Conservation (phyloP, 139 green algal species). For the Coelastrella sp. region DNA sequence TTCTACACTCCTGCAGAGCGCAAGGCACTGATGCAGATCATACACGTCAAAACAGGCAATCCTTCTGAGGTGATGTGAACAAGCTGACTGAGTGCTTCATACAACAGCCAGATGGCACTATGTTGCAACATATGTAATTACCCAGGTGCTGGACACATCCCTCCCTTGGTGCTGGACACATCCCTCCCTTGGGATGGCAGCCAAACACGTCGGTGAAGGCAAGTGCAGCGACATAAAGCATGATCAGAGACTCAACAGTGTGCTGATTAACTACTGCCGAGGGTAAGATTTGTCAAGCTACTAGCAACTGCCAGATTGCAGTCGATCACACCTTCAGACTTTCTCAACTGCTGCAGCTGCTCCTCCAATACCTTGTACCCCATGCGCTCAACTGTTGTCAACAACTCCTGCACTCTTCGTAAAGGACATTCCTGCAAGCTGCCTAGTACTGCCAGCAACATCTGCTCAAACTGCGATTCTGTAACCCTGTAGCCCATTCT, state of each 20-base stretch:
- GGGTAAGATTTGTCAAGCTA: not conserved
- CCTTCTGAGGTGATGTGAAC: too few species aligned
- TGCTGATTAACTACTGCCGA: not conserved
- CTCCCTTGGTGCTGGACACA: too few species aligned
- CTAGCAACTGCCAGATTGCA: not conserved
- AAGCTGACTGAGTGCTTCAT: too few species aligned
- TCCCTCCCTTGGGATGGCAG: too few species aligned
- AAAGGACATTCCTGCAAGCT: not conserved
- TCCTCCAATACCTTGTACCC: not conserved
- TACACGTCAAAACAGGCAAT: too few species aligned
- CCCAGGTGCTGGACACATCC: too few species aligned
- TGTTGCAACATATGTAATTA: too few species aligned
- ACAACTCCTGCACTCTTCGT: not conserved
- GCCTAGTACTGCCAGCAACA: not conserved
- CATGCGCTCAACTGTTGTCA: not conserved
- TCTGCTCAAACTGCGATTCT: not conserved
- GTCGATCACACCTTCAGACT: not conserved
- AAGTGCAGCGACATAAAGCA: not conserved
- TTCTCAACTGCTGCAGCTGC: not conserved
- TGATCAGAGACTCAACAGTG: not conserved
- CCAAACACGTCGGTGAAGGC: not conserved
- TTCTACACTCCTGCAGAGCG: too few species aligned
- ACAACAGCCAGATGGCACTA: too few species aligned
- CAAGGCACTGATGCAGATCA: too few species aligned
- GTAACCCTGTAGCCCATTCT: not conserved